These are phyloP conservation scores for Verbena officinalis DNA, from an alignment of 257 asterid species.

Conservation along the genomic window DNA sequence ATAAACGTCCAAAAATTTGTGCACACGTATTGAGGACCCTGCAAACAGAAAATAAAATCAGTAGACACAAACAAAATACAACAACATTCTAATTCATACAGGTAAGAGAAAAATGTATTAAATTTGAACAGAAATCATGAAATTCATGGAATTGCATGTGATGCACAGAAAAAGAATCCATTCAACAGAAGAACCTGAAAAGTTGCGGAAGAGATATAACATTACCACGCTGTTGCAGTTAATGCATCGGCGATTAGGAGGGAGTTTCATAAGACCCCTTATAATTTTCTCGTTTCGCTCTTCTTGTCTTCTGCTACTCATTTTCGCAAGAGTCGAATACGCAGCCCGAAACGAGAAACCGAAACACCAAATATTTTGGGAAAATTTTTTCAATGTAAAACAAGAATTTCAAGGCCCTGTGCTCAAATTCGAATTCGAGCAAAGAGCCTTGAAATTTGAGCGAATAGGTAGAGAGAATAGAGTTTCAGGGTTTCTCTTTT, in stretches of 20 bases:
- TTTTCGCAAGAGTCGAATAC: conserved; percentile 36
- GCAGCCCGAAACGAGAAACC: conserved; percentile 18
- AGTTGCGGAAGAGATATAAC: background rate
- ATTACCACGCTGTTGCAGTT: conserved; percentile 92
- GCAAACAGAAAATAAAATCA: conserved; percentile 35
- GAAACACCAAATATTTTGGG: background rate
- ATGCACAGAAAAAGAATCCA: no score
- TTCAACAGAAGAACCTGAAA: background rate
- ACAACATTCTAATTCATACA: background rate
- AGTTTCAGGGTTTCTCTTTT: conserved; percentile 40
- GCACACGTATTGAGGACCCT: conserved; percentile 98
- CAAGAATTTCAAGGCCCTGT: background rate
- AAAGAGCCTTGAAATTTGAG: conserved; percentile 17
- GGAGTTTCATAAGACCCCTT: conserved; percentile 95
- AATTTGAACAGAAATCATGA: background rate
- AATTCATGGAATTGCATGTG: conserved; percentile 11
- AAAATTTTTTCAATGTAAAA: background rate
- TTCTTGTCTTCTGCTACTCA: conserved; percentile 79
- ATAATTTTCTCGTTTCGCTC: conserved; percentile 92
- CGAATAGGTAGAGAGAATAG: conserved; percentile 21
- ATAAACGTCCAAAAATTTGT: conserved; percentile 95
- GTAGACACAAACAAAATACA: background rate
- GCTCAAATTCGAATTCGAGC: no score
- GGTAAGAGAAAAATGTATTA: background rate
- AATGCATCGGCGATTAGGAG: conserved; percentile 95